Evolutionary conservation across 2,329 filamentous ascomycete species (phyloP).

Genomic region (Elsinoe perseae): DNA sequence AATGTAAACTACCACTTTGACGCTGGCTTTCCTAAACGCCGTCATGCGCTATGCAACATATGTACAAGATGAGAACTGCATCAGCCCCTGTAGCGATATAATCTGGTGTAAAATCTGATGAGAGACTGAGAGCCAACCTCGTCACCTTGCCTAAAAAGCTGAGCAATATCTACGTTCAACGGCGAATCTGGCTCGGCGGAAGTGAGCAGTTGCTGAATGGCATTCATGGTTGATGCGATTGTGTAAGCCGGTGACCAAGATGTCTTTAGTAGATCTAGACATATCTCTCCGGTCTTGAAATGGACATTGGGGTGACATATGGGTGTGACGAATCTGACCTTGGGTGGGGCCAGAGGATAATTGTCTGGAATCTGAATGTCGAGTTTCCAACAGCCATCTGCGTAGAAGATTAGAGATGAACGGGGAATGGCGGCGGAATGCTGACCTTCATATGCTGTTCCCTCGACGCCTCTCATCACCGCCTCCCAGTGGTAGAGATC

Average conservation of each 20-base stretch:
- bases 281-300: slow-evolving; percentile 77
- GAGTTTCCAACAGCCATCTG: slow-evolving; percentile 75
- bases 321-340: slow-evolving; percentile 71
- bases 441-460: slow-evolving; percentile 54
- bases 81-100: slow-evolving; percentile 40
- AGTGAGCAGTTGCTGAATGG: slow-evolving; percentile 60
- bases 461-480: slow-evolving; percentile 51
- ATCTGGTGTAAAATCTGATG: slow-evolving; percentile 62
- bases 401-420: neutral
- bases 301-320: slow-evolving; percentile 78
- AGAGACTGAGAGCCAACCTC: slow-evolving; percentile 58
- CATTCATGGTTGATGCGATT: slow-evolving; percentile 64
- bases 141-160: slow-evolving; percentile 61
- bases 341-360: slow-evolving; percentile 74
- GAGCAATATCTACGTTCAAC: slow-evolving; percentile 71
- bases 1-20: slow-evolving; percentile 7
- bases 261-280: slow-evolving; percentile 71
- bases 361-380: slow-evolving; percentile 63
- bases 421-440: neutral
- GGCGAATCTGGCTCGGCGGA: slow-evolving; percentile 66
- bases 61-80: slow-evolving; percentile 22
- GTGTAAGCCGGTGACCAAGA: slow-evolving; percentile 83
- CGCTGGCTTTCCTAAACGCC: neutral
- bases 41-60: neutral
- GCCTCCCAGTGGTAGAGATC: slow-evolving; percentile 54